These are phyloP conservation scores for Vaccinium corymbosum DNA, from an alignment of 148 eudicot genomes.

Conservation along the genomic window DNA sequence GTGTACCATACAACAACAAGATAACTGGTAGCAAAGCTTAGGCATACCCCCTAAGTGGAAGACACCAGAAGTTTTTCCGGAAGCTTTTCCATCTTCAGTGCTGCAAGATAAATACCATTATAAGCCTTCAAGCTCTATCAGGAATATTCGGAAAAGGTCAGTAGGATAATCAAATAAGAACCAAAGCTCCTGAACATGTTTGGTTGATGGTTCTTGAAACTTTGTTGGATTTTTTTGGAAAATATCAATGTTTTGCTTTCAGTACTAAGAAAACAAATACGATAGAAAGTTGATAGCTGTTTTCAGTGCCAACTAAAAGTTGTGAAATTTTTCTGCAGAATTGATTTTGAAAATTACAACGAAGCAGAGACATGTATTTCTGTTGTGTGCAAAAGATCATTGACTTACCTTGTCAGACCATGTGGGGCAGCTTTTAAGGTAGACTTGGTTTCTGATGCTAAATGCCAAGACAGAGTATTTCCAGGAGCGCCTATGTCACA, in stretches of 20 bases:
- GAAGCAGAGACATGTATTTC: not conserved
- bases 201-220: not conserved
- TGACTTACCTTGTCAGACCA: constrained; percentile 56
- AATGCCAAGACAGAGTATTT: constrained; percentile 90
- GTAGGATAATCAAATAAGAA: not conserved
- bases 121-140: not conserved
- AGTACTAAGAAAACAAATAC: not conserved
- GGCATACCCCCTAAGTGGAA: constrained; percentile 62
- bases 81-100: constrained; percentile 43
- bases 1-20: constrained; percentile 13
- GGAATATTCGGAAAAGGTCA: not conserved
- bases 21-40: constrained; percentile 9
- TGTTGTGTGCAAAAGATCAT: not conserved
- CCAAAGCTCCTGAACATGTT: not conserved
- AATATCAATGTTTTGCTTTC: not conserved
- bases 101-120: constrained; percentile 34
- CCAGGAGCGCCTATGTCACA: constrained; percentile 55
- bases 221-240: not conserved
- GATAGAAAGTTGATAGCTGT: not conserved
- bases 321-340: not conserved
- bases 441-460: constrained; percentile 71
- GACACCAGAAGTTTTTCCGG: constrained; percentile 39
- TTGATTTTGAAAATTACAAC: not conserved
- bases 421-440: constrained; percentile 54
- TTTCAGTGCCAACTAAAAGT: not conserved